Conservation (phyloP, 2,329 filamentous ascomycete species). For the Fusarium armeniacum region DNA sequence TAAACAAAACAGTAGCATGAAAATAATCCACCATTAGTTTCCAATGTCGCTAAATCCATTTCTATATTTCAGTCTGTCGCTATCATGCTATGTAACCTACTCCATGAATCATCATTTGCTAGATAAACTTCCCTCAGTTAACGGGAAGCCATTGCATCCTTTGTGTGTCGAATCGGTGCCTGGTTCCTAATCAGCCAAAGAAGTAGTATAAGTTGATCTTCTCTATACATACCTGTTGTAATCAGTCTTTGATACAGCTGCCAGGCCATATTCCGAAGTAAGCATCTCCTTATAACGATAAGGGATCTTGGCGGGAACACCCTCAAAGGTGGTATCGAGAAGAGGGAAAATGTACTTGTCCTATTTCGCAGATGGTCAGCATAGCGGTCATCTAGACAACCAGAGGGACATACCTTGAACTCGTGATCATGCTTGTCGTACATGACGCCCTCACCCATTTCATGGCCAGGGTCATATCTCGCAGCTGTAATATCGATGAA, state of each 20-base stretch:
- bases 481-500: constrained; percentile 67
- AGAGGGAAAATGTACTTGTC: constrained; percentile 76
- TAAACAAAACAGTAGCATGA: background rate
- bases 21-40: constrained; percentile 1
- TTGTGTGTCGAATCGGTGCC: constrained; percentile 59
- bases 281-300: constrained; percentile 72
- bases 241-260: constrained; percentile 64
- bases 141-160: constrained; percentile 54
- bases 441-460: constrained; percentile 61
- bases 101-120: background rate
- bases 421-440: constrained; percentile 67
- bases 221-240: constrained; percentile 64
- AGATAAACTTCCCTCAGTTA: background rate
- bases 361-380: constrained; percentile 46
- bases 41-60: constrained; percentile 14
- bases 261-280: constrained; percentile 68
- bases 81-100: background rate
- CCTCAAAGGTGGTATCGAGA: constrained; percentile 77
- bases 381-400: background rate
- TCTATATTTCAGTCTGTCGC: constrained; percentile 4
- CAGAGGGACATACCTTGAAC: constrained; percentile 57
- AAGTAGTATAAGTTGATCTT: background rate
- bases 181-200: constrained; percentile 44
- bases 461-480: constrained; percentile 62
- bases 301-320: constrained; percentile 75